Percentiles rank a stretch among this genome's conserved stretches.
Conservation (phyloP, 495 filamentous ascomycete species). For the Aspergillus diversus region DNA sequence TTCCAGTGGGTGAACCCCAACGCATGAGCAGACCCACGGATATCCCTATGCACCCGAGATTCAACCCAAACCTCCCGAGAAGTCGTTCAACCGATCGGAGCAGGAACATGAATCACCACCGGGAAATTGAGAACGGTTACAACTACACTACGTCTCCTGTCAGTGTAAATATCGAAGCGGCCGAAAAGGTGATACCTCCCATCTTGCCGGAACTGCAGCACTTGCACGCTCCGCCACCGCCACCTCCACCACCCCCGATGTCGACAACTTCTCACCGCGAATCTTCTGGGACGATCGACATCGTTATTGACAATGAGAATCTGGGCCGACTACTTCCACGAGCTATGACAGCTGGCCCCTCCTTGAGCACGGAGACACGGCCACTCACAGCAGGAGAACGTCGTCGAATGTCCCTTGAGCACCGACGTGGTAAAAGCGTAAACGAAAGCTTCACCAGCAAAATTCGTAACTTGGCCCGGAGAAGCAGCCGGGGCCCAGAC, state of each 20-base stretch:
- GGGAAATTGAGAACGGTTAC: slow-evolving; percentile 34
- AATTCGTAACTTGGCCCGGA: slow-evolving; percentile 67
- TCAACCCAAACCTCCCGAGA: slow-evolving; percentile 55
- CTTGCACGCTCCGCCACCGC: slow-evolving; percentile 69
- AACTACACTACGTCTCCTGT: slow-evolving; percentile 39
- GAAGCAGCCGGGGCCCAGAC: slow-evolving; percentile 64
- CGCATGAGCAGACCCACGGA: slow-evolving; percentile 45
- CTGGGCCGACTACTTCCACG: slow-evolving; percentile 41
- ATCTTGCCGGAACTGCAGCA: slow-evolving; percentile 86
- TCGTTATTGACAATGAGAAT: slow-evolving; percentile 66
- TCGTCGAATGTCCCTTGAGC: slow-evolving; percentile 54
- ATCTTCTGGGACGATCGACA: slow-evolving; percentile 66
- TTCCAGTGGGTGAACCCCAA: slow-evolving; percentile 65
- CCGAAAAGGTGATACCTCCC: slow-evolving; percentile 59
- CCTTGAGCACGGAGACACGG: slow-evolving; percentile 29
- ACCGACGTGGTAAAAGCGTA: slow-evolving; percentile 68
- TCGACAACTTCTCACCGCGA: slow-evolving; percentile 41
- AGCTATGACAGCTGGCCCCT: slow-evolving; percentile 46
- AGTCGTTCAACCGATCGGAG: slow-evolving; percentile 50
- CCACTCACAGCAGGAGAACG: slow-evolving; percentile 21
- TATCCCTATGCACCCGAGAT: slow-evolving; percentile 59
- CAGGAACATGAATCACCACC: slow-evolving; percentile 44
- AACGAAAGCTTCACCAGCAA: slow-evolving; percentile 68
- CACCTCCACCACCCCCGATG: slow-evolving; percentile 46
- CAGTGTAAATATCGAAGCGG: slow-evolving; percentile 65